Evolutionary conservation across 768 basidiomycete genomes (phyloP), one percentile per base, ranked within the genome.

Genomic region (Rhodotorula toruloides): DNA sequence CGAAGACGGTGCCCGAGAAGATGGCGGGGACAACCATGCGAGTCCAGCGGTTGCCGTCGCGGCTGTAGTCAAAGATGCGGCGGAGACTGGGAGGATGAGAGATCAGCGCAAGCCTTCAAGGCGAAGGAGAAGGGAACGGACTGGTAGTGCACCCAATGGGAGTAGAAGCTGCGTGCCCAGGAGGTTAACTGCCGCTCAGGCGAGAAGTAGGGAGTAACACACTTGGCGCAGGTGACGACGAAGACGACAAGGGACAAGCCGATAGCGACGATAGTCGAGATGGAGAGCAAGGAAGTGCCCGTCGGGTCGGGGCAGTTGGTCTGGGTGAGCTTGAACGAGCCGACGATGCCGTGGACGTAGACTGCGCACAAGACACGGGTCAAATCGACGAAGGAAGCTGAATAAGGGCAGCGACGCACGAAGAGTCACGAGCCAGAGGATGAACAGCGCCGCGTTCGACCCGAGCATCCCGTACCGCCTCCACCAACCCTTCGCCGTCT

Each of bases 231-330:
- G 37, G 52, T 61, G 12, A 42, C 32, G 19, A 49, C 17, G 27
- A 46, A 27, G 36, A 61, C 16, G 22, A 61, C 2, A 8, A 37
- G 42, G 0, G 39, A 29, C 4, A 55, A 1, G 32, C 27, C 46
- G n/a, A 67, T 29, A 9, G 57, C 55, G 12, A 50, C 29, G 13
- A 46, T 27, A 25, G 42, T n/a, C 7, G 54, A n/a, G 11, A 13
- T 3, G 21, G 25, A 39, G n/a, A 56, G 31, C 0, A 61, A 19
- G 12, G 17, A 21, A 6, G 59, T 57, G 2, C 59, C 54, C 12
- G 34, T 25, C 4, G 65, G 65, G 46, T 67, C 65, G 1, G 8
- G 11, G 34, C 65, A 67, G 29, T 46, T 27, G 25, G 65, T 57
- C 44, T 67, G 65, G 3, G 50, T 25, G 54, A 67, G 47, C 3